Conservation (phyloP, 1,284 basidiomycete species). For the Paramarasmius palmivorus region DNA sequence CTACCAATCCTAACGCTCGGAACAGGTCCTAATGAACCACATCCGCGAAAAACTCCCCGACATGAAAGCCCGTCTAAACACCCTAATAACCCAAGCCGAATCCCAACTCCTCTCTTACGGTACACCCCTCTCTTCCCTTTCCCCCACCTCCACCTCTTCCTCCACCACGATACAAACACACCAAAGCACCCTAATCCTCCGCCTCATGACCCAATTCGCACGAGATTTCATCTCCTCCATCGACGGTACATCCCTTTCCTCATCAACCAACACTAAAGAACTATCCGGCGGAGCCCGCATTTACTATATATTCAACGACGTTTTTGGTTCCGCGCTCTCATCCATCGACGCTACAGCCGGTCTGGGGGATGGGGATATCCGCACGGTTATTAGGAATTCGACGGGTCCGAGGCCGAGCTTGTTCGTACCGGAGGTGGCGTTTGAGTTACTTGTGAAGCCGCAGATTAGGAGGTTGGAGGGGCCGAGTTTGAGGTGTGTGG, state of each 20-base stretch:
- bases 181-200: slow-evolving; percentile 87
- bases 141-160: no score
- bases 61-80: slow-evolving; percentile 99
- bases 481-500: slow-evolving; percentile 93
- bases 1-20: neutral
- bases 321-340: slow-evolving; percentile 91
- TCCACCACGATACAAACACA: slow-evolving; percentile 93
- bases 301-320: slow-evolving; percentile 99
- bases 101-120: slow-evolving; percentile 90
- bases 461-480: slow-evolving; percentile 97
- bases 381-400: slow-evolving; percentile 97
- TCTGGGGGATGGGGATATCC: slow-evolving; percentile 92
- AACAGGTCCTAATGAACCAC: slow-evolving; percentile 92
- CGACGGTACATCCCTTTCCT: slow-evolving; percentile 96
- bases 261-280: slow-evolving; percentile 99
- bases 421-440: slow-evolving; percentile 97
- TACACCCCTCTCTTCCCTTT: no score
- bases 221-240: slow-evolving; percentile 97
- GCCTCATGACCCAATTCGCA: slow-evolving; percentile 99
- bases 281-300: slow-evolving; percentile 97
- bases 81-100: slow-evolving; percentile 99
- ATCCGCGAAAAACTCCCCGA: slow-evolving; percentile 99
- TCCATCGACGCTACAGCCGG: slow-evolving; percentile 92
- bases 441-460: slow-evolving; percentile 96
- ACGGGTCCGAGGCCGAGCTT: slow-evolving; percentile 95